A percentile compares a stretch with the other conserved stretches of the same genome.
phyloP scores from a whole-genome alignment of 2,329 filamentous ascomycete species.

The Fusarium mangiferae region DNA sequence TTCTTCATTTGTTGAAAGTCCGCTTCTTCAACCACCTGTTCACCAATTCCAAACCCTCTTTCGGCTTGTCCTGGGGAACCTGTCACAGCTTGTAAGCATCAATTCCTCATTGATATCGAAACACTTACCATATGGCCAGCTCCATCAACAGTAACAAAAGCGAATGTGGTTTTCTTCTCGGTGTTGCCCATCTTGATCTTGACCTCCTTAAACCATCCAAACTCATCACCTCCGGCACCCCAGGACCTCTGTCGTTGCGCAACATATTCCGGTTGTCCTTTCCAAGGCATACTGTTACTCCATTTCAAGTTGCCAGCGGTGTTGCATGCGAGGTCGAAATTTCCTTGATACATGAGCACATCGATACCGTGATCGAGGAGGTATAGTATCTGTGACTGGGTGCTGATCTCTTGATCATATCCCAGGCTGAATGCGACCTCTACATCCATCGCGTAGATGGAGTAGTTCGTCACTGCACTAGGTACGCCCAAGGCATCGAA shows the following conservation, averaged over 20 bases:
- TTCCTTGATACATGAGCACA: constrained; percentile 35
- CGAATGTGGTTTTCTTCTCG: constrained; percentile 14
- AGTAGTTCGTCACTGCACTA: background rate
- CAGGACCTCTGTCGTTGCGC: constrained; percentile 10
- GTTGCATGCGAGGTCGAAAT: constrained; percentile 35
- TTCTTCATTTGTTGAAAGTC: background rate
- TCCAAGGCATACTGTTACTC: constrained; percentile 27
- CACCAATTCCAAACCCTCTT: background rate
- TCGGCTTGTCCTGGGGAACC: constrained; percentile 18
- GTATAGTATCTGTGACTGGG: constrained; percentile 8
- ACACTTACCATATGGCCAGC: constrained; percentile 33
- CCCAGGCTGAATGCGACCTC: background rate
- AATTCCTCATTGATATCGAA: accelerated
- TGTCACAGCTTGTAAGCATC: background rate
- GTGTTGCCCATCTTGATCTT: background rate
- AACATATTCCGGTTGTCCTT: constrained; percentile 34
- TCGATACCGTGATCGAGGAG: constrained; percentile 15
- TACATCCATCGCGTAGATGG: background rate
- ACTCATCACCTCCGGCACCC: constrained; percentile 9
- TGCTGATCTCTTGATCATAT: constrained; percentile 14
- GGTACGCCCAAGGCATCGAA: constrained; percentile 17
- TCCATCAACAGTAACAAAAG: constrained; percentile 25
- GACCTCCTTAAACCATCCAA: constrained; percentile 31
- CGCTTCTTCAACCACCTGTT: constrained; percentile 22
- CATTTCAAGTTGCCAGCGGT: constrained; percentile 34